phyloP scores from a whole-genome alignment of 2,329 filamentous ascomycete genomes.

The Drechslerella coelobrocha region DNA sequence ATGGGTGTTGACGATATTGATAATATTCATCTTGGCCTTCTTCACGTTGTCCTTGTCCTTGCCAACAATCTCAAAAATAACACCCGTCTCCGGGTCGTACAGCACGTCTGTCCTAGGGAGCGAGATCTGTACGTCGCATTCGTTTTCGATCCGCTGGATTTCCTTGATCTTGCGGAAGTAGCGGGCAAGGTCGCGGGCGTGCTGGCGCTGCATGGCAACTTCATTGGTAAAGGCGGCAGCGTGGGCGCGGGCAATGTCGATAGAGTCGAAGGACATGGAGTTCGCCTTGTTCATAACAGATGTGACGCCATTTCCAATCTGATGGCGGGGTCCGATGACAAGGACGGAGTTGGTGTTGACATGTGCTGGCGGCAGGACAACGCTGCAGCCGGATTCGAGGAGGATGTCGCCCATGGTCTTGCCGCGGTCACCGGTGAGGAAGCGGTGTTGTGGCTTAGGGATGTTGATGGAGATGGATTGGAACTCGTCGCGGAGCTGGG shows the following conservation, averaged over 20 bases:
- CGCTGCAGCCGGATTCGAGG: conserved; percentile 84
- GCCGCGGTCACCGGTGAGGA: conserved; percentile 86
- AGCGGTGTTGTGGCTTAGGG: conserved; percentile 77
- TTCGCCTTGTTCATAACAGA: conserved; percentile 87
- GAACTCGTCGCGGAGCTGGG: conserved; percentile 75
- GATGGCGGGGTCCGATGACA: conserved; percentile 78
- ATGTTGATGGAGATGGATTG: conserved; percentile 82
- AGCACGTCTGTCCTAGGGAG: conserved; percentile 63
- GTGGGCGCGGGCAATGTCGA: conserved; percentile 83
- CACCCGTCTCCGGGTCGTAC: conserved; percentile 51
- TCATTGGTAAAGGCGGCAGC: conserved; percentile 74
- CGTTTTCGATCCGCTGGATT: conserved; percentile 78
- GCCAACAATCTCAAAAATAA: conserved; percentile 65
- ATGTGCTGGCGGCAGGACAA: conserved; percentile 77
- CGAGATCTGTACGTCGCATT: conserved; percentile 52
- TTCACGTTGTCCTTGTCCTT: conserved; percentile 68
- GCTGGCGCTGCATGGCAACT: conserved; percentile 62
- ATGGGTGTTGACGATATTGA: conserved; percentile 74
- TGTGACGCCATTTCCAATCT: conserved; percentile 76
- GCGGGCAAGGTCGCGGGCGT: conserved; percentile 84
- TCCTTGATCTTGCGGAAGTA: conserved; percentile 84
- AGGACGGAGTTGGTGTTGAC: conserved; percentile 84
- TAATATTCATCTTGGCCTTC: conserved; percentile 61
- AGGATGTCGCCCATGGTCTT: conserved; percentile 85
- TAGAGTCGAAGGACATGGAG: conserved; percentile 78